A percentile compares a stretch with the other conserved stretches of the same genome.
phyloP scores from a whole-genome alignment of 768 basidiomycete genomes.

The Kwoniella sp. region DNA sequence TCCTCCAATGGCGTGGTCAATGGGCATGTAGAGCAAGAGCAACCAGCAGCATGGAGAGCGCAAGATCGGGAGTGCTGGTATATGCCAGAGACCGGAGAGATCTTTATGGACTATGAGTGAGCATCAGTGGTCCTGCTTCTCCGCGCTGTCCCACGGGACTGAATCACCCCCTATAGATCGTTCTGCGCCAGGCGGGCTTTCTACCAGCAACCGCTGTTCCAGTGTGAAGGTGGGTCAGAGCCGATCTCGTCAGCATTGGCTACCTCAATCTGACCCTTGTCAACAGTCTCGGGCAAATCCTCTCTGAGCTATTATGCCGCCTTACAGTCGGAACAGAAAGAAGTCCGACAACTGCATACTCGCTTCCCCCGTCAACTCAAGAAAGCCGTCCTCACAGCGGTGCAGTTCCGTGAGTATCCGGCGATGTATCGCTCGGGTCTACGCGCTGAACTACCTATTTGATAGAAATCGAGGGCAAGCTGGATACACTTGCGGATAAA shows the following conservation, averaged over 20 bases:
- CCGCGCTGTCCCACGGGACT: no score
- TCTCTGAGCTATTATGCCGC: conserved; percentile 92
- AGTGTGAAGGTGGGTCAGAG: conserved; percentile 63
- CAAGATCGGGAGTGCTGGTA: conserved; percentile 64
- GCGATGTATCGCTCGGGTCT: no score
- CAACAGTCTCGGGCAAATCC: conserved; percentile 85
- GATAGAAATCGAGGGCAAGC: conserved; percentile 89
- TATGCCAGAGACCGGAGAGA: conserved; percentile 90
- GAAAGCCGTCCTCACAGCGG: conserved; percentile 79
- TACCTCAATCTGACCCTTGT: not conserved
- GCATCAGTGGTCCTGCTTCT: conserved; percentile 56
- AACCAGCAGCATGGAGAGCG: conserved; percentile 17
- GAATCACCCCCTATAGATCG: conserved; percentile 54
- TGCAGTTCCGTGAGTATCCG: conserved; percentile 96
- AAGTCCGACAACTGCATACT: conserved; percentile 81
- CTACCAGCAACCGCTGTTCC: conserved; percentile 88
- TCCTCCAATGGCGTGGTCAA: conserved; percentile 1
- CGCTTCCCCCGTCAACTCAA: conserved; percentile 91
- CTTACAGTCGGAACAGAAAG: conserved; percentile 80
- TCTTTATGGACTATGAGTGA: conserved; percentile 94
- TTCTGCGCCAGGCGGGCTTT: conserved; percentile 91
- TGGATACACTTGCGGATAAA: conserved; percentile 90
- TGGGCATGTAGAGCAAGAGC: not conserved
- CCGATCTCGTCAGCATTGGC: not conserved
- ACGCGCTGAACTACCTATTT: no score